phyloP scores from a whole-genome alignment of 768 basidiomycete genomes.

The Leucosporidium scottii region DNA sequence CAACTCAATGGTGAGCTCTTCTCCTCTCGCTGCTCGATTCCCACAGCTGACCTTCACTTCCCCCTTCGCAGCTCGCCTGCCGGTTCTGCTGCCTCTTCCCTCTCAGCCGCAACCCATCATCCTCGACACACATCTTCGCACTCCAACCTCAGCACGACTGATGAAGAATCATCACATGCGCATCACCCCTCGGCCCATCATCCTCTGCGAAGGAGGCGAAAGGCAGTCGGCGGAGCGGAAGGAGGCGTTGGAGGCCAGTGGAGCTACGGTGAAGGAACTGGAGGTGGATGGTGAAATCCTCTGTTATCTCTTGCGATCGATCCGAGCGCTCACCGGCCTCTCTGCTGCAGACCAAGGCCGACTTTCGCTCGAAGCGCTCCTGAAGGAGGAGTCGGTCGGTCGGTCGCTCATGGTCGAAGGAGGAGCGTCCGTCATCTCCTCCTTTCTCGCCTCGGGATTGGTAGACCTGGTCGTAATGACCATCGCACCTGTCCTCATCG shows the following conservation, averaged over 20 bases:
- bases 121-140: slow-evolving; percentile 67
- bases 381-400: slow-evolving; percentile 11
- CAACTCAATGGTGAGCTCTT: slow-evolving; percentile 77
- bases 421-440: slow-evolving; percentile 71
- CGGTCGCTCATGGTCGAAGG: slow-evolving; percentile 89
- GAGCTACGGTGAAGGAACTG: slow-evolving; percentile 56
- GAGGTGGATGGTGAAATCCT: slow-evolving; percentile 43
- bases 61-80: slow-evolving; percentile 39
- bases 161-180: slow-evolving; percentile 57
- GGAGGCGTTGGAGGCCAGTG: slow-evolving; percentile 54
- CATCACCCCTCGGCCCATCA: slow-evolving; percentile 64
- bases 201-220: slow-evolving; percentile 45
- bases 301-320: not conserved
- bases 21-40: slow-evolving; percentile 47
- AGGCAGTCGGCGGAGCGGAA: slow-evolving; percentile 40
- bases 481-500: slow-evolving; percentile 76
- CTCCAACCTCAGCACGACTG: slow-evolving; percentile 61
- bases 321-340: slow-evolving; percentile 1
- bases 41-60: not conserved
- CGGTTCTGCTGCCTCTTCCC: slow-evolving; percentile 32
- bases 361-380: not conserved
- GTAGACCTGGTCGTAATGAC: slow-evolving; percentile 77
- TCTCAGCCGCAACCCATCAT: slow-evolving; percentile 70
- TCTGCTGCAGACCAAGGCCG: not conserved
- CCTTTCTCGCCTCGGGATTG: slow-evolving; percentile 52